Base-by-base conservation (phyloP, 148 eudicot genomes). In the Rhododendron henanense region DNA sequence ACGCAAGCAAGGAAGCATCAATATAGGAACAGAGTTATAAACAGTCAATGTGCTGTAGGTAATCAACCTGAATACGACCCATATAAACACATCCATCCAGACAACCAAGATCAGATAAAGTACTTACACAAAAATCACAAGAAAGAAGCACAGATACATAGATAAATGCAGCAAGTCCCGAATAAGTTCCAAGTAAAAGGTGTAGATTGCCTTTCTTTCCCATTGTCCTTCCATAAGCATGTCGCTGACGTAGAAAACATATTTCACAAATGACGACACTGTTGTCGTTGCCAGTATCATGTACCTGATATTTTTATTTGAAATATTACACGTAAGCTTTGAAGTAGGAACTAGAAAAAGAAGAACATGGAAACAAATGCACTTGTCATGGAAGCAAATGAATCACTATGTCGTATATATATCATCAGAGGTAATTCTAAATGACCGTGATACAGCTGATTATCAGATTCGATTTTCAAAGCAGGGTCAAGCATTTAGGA, bases 151-250 rank as follows among this genome's bases (percentile, higher is more conserved):
- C 76, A 97, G 91, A 88, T 97, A 97, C 98, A 97, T 90, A 85
- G 99, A 92, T 91, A 97, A 90, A 91, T 97, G 99, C 87, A 97
- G 88, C 90, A 97, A 90, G 92, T 97, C 99, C 28, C 98, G 93
- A 82, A 95, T 89, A 85, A 97, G 98, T 86, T 97, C 99, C 91
- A 97, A 89, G 92, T 97, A 97, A 88, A 97, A 97, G 77, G 98
- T 97, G 88, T 93, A 97, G 48, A 97, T 98, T 84, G 99, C 98
- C 87, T 97, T 97, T 85, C 80, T 97, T 88, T 97, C 99, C 99
- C 99, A 97, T 88, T 97, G 99, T 57, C 99, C 99, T 86, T 97
- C 99, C 99, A 97, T 95, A 85, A 95, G 94, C 96, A 97, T 93
- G 93, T 97, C 99, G 78, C 93, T 90, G 47, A 95, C 96, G 81